Conservation (phyloP, 2,329 filamentous ascomycete genomes). For the Hymenoscyphus infarciens region DNA sequence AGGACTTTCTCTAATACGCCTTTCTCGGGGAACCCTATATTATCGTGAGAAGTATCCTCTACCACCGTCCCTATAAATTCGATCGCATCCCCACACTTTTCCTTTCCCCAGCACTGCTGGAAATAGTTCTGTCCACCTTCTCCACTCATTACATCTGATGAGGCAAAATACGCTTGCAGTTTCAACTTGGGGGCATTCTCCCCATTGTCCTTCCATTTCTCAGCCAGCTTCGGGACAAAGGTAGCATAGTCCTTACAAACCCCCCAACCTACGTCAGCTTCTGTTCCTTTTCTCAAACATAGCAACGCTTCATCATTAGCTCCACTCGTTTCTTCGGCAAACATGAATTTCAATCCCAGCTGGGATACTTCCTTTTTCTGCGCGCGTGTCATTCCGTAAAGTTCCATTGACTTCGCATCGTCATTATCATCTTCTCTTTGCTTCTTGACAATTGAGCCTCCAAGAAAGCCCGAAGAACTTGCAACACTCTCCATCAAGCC, state of each 20-base stretch:
- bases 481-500: not conserved
- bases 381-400: not conserved
- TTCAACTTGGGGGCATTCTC: not conserved
- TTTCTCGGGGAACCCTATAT: not conserved
- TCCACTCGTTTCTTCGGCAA: not conserved
- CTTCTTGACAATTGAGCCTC: not conserved
- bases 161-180: not conserved
- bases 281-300: not conserved
- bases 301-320: not conserved
- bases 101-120: not conserved
- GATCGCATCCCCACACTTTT: not conserved
- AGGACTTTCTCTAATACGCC: not conserved
- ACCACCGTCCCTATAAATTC: not conserved
- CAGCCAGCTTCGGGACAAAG: not conserved
- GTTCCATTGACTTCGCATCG: not conserved
- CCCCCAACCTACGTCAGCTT: not conserved
- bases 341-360: not conserved
- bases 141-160: not conserved
- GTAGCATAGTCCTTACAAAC: not conserved
- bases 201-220: not conserved
- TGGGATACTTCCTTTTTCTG: not conserved
- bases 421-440: not conserved
- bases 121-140: not conserved
- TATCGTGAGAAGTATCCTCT: not conserved
- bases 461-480: not conserved